Evolutionary conservation across 129 eudicot species (phyloP).

Genomic region (Flaveria sonorensis): DNA sequence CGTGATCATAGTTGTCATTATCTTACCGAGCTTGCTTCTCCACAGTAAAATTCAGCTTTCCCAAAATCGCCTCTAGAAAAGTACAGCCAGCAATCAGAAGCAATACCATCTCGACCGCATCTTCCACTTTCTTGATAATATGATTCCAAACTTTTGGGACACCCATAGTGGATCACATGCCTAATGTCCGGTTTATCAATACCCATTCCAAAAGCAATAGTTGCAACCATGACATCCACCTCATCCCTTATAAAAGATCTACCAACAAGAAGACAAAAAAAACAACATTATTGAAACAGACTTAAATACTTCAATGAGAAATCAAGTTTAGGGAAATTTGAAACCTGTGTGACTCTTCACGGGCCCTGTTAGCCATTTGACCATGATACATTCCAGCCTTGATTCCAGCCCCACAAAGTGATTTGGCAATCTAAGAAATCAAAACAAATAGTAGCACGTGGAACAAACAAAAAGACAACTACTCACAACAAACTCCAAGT

Average conservation of each 20-base stretch:
- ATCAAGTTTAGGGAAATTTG: constrained; percentile 3
- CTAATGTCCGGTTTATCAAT: constrained; percentile 90
- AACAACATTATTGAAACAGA: background rate
- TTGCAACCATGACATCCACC: constrained; percentile 83
- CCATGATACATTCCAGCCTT: constrained; percentile 90
- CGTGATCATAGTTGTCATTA: background rate
- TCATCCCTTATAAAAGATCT: constrained; percentile 92
- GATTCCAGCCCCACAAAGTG: constrained; percentile 59
- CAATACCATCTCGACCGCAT: constrained; percentile 89
- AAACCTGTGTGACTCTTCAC: constrained; percentile 83
- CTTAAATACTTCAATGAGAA: constrained; percentile 6
- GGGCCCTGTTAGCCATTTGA: constrained; percentile 71
- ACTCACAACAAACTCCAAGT: constrained; percentile 8
- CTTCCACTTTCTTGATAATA: constrained; percentile 99
- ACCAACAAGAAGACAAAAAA: constrained; percentile 30
- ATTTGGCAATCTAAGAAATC: constrained; percentile 49
- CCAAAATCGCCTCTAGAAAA: constrained; percentile 77
- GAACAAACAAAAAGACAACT: constrained; percentile 13
- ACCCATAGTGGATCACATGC: constrained; percentile 87
- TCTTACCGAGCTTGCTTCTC: constrained; percentile 73
- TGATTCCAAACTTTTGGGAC: constrained; percentile 95
- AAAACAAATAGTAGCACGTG: constrained; percentile 16
- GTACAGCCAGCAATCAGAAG: constrained; percentile 82
- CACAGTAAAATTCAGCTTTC: constrained; percentile 81
- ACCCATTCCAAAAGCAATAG: constrained; percentile 99